Conservation (phyloP, 2,329 filamentous ascomycete genomes). For the Fusarium sacchari region DNA sequence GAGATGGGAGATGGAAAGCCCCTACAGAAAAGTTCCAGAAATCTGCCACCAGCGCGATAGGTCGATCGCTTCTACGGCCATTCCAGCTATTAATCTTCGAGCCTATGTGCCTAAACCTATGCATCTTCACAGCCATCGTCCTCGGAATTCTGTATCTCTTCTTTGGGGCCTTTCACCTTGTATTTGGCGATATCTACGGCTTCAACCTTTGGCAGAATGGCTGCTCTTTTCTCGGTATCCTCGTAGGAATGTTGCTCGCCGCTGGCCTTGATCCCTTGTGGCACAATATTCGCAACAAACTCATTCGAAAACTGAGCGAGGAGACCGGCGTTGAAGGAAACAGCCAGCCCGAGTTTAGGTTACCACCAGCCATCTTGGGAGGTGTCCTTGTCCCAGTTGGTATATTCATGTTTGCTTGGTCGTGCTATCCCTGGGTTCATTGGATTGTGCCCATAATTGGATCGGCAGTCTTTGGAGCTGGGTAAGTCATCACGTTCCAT, state of each 20-base stretch:
- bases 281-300: conserved; percentile 66
- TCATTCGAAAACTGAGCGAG: conserved; percentile 64
- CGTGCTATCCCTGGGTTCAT: conserved; percentile 77
- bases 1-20: conserved; percentile 79
- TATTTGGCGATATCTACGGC: conserved; percentile 78
- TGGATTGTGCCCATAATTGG: conserved; percentile 83
- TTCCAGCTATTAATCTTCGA: conserved; percentile 83
- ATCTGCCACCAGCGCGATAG: conserved; percentile 71
- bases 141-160: conserved; percentile 90
- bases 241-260: conserved; percentile 74
- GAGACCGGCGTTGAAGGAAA: conserved; percentile 63
- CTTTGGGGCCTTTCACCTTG: conserved; percentile 86
- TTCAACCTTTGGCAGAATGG: conserved; percentile 84
- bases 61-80: conserved; percentile 71
- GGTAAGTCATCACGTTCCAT: conserved; percentile 64
- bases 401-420: conserved; percentile 91
- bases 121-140: conserved; percentile 84
- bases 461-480: conserved; percentile 75
- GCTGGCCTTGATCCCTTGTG: conserved; percentile 73
- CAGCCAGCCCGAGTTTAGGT: conserved; percentile 86
- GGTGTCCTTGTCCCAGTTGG: conserved; percentile 80
- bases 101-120: conserved; percentile 86
- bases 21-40: conserved; percentile 78
- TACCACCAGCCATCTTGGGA: conserved; percentile 81
- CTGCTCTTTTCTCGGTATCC: conserved; percentile 78